Evolutionary conservation across 2,329 filamentous ascomycete genomes (phyloP).

Genomic region (Cadophora sp.): DNA sequence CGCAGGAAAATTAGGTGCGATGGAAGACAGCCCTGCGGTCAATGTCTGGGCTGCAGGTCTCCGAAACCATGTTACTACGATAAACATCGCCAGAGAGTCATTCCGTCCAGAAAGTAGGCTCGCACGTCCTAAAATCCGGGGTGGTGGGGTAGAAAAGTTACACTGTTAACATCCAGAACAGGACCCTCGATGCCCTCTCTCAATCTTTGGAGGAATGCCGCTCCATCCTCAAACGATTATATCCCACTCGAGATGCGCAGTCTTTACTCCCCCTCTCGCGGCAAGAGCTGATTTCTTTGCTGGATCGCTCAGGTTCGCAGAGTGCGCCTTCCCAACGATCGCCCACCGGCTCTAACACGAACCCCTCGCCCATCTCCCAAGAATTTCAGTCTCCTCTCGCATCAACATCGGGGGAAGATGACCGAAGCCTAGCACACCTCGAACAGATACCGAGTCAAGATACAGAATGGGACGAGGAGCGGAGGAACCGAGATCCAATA

Average conservation of each 20-base stretch:
- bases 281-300: slow-evolving; percentile 63
- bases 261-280: slow-evolving; percentile 61
- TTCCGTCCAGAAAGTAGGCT: slow-evolving; percentile 75
- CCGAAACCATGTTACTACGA: slow-evolving; percentile 82
- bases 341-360: slow-evolving; percentile 60
- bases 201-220: slow-evolving; percentile 71
- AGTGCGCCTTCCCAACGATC: slow-evolving; percentile 50
- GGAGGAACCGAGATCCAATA: slow-evolving; percentile 59
- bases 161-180: slow-evolving; percentile 40
- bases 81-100: slow-evolving; percentile 77
- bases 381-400: slow-evolving; percentile 57
- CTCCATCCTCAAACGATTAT: slow-evolving; percentile 65
- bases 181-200: slow-evolving; percentile 67
- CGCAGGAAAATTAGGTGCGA: slow-evolving; percentile 85
- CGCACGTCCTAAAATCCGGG: slow-evolving; percentile 9
- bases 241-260: slow-evolving; percentile 62
- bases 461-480: slow-evolving; percentile 71
- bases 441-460: slow-evolving; percentile 74
- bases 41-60: slow-evolving; percentile 82
- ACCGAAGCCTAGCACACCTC: slow-evolving; percentile 56
- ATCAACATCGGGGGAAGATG: slow-evolving; percentile 56
- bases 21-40: slow-evolving; percentile 80
- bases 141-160: slow-evolving; percentile 18
- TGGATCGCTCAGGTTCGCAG: slow-evolving; percentile 51
- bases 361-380: slow-evolving; percentile 56